These are phyloP conservation scores for Lentinula raphanica DNA, from an alignment of 768 basidiomycete species.

Conservation along the genomic window DNA sequence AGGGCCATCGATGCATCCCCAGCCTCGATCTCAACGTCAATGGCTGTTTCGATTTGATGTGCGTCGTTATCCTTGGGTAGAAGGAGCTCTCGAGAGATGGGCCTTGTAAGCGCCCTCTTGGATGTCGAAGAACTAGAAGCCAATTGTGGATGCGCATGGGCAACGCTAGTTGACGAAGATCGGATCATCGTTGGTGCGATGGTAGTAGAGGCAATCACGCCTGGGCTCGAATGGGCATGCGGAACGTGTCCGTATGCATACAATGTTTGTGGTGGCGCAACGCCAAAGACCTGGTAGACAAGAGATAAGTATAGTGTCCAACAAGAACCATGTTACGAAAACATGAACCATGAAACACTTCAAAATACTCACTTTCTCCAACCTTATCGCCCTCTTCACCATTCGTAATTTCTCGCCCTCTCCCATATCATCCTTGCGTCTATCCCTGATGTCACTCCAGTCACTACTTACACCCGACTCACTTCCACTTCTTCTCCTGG, in stretches of 20 bases:
- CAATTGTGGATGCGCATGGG: not conserved
- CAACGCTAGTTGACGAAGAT: slow-evolving; percentile 7
- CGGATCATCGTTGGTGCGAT: slow-evolving; percentile 9
- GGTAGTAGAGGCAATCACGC: not conserved
- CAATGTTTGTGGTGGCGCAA: slow-evolving; percentile 73
- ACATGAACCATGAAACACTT: not conserved
- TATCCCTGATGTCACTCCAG: slow-evolving; percentile 54
- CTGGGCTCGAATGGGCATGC: slow-evolving; percentile 7
- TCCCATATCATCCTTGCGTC: slow-evolving; percentile 65
- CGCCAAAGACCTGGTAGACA: slow-evolving; percentile 65
- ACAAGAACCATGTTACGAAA: not conserved
- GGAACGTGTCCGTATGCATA: slow-evolving; percentile 34
- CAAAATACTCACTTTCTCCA: slow-evolving; percentile 65
- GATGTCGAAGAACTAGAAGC: not conserved
- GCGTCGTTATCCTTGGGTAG: not conserved
- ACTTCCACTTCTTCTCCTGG: slow-evolving; percentile 48
- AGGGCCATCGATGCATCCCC: not conserved
- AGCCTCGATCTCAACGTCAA: not conserved
- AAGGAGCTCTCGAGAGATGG: not conserved
- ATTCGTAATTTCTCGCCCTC: slow-evolving; percentile 74
- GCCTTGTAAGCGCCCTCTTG: not conserved
- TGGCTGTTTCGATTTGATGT: not conserved
- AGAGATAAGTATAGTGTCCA: slow-evolving; percentile 6
- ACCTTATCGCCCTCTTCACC: slow-evolving; percentile 76
- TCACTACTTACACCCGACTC: slow-evolving; percentile 39